These are phyloP conservation scores for Naganishia sp. DNA, from an alignment of 1,284 basidiomycete species.

Conservation along the genomic window DNA sequence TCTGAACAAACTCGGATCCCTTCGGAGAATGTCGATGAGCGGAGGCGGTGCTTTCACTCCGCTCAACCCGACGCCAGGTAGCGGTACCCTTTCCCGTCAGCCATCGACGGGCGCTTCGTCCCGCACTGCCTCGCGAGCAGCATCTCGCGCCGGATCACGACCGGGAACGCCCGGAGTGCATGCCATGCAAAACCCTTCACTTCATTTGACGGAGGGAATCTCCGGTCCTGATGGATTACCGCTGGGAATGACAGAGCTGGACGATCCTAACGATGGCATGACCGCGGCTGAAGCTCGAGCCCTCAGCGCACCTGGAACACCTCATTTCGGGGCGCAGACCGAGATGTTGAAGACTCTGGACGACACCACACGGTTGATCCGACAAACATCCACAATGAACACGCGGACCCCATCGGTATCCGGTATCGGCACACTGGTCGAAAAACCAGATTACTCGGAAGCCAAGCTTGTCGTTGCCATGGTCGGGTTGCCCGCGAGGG, in stretches of 20 bases:
- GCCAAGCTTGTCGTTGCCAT: conserved; percentile 98
- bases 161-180: conserved; percentile 17
- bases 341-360: conserved; percentile 51
- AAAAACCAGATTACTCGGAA: conserved; percentile 96
- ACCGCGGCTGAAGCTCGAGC: conserved; percentile 29
- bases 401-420: conserved; percentile 51
- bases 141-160: conserved; percentile 14
- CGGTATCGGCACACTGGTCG: conserved; percentile 61
- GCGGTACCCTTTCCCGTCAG: conserved; percentile 18
- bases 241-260: conserved; percentile 1
- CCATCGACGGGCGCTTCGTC: conserved; percentile 31
- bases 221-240: conserved; percentile 19
- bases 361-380: conserved; percentile 50
- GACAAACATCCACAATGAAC: conserved; percentile 34
- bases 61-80: conserved; percentile 30
- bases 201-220: conserved; percentile 9
- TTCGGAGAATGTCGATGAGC: conserved; percentile 43
- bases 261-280: conserved; percentile 9
- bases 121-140: conserved; percentile 16
- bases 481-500: conserved; percentile 81
- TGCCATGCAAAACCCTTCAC: conserved; percentile 16
- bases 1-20: conserved; percentile 47
- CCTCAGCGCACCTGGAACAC: conserved; percentile 43
- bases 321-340: conserved; percentile 54
- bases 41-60: conserved; percentile 44